Percentiles rank a stretch among this genome's conserved stretches.
phyloP scores from a whole-genome alignment of 1,139 yeast genomes.

The Nakaseomyces delphensis region DNA sequence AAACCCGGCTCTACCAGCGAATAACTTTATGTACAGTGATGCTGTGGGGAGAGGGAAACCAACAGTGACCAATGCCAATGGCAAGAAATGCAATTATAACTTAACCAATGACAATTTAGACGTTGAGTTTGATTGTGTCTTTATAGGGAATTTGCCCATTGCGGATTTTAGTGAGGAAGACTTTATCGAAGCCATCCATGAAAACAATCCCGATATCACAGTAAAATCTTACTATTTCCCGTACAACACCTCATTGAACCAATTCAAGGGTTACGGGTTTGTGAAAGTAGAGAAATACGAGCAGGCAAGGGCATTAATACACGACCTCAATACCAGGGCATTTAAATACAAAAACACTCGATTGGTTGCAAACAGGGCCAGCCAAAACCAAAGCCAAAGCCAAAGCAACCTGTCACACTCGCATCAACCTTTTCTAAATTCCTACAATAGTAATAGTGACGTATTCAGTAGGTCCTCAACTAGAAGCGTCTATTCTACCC shows the following conservation, averaged over 20 bases:
- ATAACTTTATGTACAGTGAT: background rate
- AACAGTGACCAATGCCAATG: background rate
- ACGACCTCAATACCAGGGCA: conserved; percentile 29
- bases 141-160: conserved; percentile 28
- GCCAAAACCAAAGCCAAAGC: too few relatives aligned
- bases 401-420: conserved; percentile 18
- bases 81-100: conserved; percentile 1
- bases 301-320: conserved; percentile 31
- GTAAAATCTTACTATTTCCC: conserved; percentile 28
- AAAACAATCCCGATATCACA: conserved; percentile 14
- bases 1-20: background rate
- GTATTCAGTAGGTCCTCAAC: background rate
- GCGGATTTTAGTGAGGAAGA: conserved; percentile 10
- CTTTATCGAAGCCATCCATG: conserved; percentile 15
- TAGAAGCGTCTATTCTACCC: conserved; percentile 7
- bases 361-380: conserved; percentile 29
- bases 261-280: conserved; percentile 40
- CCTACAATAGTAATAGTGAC: conserved; percentile 6
- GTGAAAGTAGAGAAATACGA: conserved; percentile 36
- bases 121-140: conserved; percentile 26
- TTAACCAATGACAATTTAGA: conserved; percentile 16
- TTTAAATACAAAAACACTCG: conserved; percentile 20
- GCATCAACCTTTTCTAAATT: conserved; percentile 9
- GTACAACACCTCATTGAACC: conserved; percentile 12
- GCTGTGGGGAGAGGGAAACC: background rate